phyloP scores from a whole-genome alignment of 2,329 filamentous ascomycete species.

The Cercospora beticola region DNA sequence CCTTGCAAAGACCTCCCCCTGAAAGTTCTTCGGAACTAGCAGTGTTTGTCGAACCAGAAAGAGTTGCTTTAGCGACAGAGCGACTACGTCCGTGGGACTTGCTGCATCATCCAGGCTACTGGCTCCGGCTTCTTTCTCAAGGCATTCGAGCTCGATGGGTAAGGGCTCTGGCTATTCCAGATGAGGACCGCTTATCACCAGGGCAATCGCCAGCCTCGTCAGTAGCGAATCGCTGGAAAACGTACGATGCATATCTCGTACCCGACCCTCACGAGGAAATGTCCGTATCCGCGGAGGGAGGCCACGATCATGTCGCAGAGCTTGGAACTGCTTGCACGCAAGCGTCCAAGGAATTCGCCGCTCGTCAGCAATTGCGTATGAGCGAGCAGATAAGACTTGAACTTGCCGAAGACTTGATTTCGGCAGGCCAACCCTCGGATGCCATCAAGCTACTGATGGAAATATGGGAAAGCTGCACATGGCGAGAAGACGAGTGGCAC shows the following conservation, averaged over 20 bases:
- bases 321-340: slow-evolving; percentile 52
- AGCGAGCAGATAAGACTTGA: slow-evolving; percentile 57
- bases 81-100: slow-evolving; percentile 58
- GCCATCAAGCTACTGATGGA: slow-evolving; percentile 53
- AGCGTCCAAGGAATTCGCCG: slow-evolving; percentile 51
- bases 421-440: slow-evolving; percentile 50
- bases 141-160: slow-evolving; percentile 52
- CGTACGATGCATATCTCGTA: slow-evolving; percentile 62
- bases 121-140: slow-evolving; percentile 55
- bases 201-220: slow-evolving; percentile 57
- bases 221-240: slow-evolving; percentile 53
- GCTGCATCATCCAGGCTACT: slow-evolving; percentile 64
- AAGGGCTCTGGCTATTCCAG: slow-evolving; percentile 56
- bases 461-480: slow-evolving; percentile 57
- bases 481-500: slow-evolving; percentile 63
- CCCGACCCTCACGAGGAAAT: slow-evolving; percentile 59
- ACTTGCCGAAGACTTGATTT: slow-evolving; percentile 55
- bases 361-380: slow-evolving; percentile 54
- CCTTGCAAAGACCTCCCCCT: slow-evolving; percentile 37
- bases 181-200: slow-evolving; percentile 58
- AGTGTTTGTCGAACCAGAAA: slow-evolving; percentile 53
- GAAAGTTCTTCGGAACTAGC: slow-evolving; percentile 17
- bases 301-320: slow-evolving; percentile 54
- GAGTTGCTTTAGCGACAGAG: slow-evolving; percentile 50
- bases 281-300: slow-evolving; percentile 44